Percentiles rank a stretch among this genome's conserved stretches.
Conservation (phyloP, 2,329 filamentous ascomycete genomes). For the Xylaria sp. region DNA sequence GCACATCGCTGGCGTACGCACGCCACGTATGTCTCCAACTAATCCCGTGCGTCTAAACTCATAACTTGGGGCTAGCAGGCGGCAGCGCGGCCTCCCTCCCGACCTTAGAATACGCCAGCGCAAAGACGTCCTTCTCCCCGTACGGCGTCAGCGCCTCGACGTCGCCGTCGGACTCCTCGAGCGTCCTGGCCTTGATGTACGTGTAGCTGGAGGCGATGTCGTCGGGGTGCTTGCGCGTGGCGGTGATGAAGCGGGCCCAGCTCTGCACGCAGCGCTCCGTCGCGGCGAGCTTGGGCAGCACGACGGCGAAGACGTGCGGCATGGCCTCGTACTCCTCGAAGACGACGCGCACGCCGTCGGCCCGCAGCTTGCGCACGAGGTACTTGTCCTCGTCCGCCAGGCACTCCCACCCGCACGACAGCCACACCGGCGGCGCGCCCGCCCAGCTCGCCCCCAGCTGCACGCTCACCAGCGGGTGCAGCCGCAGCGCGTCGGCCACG, state of each 20-base stretch:
- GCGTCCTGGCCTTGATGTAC: conserved; percentile 55
- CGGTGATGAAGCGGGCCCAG: conserved; percentile 62
- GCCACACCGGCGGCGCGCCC: conserved; percentile 68
- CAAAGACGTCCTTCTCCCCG: conserved; percentile 50
- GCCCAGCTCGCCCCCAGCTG: conserved; percentile 65
- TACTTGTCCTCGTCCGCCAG: conserved; percentile 70
- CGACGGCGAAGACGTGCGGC: conserved; percentile 75
- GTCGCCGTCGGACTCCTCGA: conserved; percentile 54
- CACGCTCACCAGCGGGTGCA: conserved; percentile 72
- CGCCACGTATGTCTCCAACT: too few relatives aligned
- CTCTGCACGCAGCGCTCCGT: conserved; percentile 58
- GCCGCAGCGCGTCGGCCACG: conserved; percentile 56
- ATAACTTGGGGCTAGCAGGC: conserved; percentile 30
- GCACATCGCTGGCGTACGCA: too few relatives aligned
- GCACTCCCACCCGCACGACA: conserved; percentile 74
- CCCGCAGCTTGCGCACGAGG: conserved; percentile 60
- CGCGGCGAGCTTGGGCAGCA: conserved; percentile 43
- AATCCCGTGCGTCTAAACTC: too few relatives aligned
- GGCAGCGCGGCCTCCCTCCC: conserved; percentile 28
- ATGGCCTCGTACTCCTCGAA: conserved; percentile 80
- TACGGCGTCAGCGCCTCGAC: conserved; percentile 51
- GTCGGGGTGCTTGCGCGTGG: conserved; percentile 43
- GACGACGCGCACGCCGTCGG: conserved; percentile 64
- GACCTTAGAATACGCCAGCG: conserved; percentile 44
- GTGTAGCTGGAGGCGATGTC: conserved; percentile 49